Evolutionary conservation across 495 filamentous ascomycete species (phyloP).

Genomic region (Choiromyces venosus): DNA sequence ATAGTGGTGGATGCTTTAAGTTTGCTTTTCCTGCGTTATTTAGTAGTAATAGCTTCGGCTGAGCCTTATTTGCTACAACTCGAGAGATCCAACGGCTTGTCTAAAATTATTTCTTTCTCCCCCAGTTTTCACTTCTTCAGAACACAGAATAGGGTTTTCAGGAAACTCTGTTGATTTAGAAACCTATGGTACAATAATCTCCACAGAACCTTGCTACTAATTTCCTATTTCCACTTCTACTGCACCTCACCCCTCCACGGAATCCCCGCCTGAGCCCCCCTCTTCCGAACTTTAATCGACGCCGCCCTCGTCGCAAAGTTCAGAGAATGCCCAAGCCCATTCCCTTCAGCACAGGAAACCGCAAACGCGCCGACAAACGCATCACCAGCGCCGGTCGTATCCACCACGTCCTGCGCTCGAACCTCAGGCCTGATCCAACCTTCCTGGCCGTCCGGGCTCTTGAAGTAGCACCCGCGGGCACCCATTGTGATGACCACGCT

Average conservation of each 20-base stretch:
- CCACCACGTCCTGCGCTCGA: constrained; percentile 66
- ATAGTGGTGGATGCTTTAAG: not conserved
- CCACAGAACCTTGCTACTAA: not conserved
- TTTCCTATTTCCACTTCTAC: constrained; percentile 1
- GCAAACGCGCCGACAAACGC: constrained; percentile 90
- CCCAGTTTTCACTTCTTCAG: not conserved
- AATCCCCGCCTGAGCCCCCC: constrained; percentile 81
- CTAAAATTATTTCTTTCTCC: not conserved
- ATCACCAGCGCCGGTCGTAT: constrained; percentile 93
- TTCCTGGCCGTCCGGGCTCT: constrained; percentile 44
- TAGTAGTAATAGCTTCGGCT: not conserved
- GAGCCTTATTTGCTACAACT: not conserved
- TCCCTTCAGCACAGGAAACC: constrained; percentile 55
- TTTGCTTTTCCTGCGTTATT: not conserved
- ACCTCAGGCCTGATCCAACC: constrained; percentile 47
- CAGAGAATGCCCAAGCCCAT: constrained; percentile 53
- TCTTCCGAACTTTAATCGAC: constrained; percentile 66
- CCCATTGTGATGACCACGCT: constrained; percentile 82
- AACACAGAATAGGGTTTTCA: not conserved
- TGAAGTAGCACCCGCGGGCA: constrained; percentile 62
- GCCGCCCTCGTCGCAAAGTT: constrained; percentile 66
- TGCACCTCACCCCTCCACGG: constrained; percentile 77
- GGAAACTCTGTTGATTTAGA: not conserved
- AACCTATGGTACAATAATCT: not conserved
- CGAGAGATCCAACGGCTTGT: not conserved